A percentile compares a stretch with the other conserved stretches of the same genome.
These are phyloP conservation scores for Balamuthia mandrillaris DNA, from an alignment of 208 protist genomes.

Conservation along the genomic window DNA sequence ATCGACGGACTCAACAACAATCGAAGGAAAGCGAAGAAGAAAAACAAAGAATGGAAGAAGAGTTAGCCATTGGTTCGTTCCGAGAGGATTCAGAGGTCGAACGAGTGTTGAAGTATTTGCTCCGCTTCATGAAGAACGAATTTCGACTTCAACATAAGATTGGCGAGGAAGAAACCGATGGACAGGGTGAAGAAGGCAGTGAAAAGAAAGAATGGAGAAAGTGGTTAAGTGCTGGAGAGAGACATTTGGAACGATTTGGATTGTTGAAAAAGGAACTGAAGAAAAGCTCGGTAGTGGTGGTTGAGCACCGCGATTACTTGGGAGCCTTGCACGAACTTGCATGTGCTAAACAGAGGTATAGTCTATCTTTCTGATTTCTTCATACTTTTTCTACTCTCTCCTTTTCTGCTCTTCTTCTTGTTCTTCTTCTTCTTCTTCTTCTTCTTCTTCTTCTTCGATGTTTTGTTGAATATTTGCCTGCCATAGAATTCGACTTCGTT, in stretches of 20 bases:
- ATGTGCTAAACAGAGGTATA: too few relatives aligned
- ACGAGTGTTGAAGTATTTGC: background rate
- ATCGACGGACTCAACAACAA: background rate
- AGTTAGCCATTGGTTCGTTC: too few relatives aligned
- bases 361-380: too few relatives aligned
- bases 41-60: background rate
- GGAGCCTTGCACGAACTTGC: too few relatives aligned
- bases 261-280: slow-evolving; percentile 43
- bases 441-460: too few relatives aligned
- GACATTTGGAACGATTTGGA: slow-evolving; percentile 34
- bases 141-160: background rate
- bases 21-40: background rate
- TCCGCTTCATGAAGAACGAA: background rate
- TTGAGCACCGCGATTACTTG: too few relatives aligned
- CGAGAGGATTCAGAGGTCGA: background rate
- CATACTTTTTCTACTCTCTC: too few relatives aligned
- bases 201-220: background rate
- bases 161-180: background rate
- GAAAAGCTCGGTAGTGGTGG: too few relatives aligned
- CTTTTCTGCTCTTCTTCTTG: too few relatives aligned
- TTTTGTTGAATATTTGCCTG: too few relatives aligned
- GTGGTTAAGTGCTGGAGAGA: background rate
- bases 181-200: background rate
- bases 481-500: too few relatives aligned
- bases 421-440: too few relatives aligned